phyloP scores from a whole-genome alignment of 805 yeast species.

The Candida anglica region DNA sequence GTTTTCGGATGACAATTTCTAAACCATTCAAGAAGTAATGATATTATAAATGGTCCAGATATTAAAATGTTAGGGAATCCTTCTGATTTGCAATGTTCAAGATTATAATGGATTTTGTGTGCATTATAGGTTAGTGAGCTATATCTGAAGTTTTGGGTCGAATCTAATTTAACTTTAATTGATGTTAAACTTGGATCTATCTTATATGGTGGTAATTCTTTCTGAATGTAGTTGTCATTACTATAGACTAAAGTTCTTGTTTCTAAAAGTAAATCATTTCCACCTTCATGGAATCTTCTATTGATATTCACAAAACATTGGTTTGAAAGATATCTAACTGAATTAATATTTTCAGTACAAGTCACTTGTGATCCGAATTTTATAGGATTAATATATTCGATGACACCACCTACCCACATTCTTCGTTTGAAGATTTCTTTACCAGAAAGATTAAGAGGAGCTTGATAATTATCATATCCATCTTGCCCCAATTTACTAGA shows the following conservation, averaged over 20 bases:
- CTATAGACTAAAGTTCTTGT: constrained; percentile 61
- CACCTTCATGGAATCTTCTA: constrained; percentile 37
- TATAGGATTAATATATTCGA: constrained; percentile 34
- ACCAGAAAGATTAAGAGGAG: constrained; percentile 40
- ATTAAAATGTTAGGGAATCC: constrained; percentile 58
- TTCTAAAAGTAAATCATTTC: constrained; percentile 34
- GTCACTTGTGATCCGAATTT: constrained; percentile 14
- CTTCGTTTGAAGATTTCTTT: constrained; percentile 47
- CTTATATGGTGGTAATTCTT: not conserved
- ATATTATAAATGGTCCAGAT: constrained; percentile 79
- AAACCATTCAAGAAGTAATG: constrained; percentile 55
- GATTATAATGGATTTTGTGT: constrained; percentile 79
- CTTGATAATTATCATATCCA: constrained; percentile 79
- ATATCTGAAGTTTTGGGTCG: constrained; percentile 41
- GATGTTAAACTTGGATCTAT: not conserved
- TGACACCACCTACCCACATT: constrained; percentile 76
- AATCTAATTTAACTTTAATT: not conserved
- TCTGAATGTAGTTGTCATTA: constrained; percentile 22
- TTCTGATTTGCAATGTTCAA: constrained; percentile 54
- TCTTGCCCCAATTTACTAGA: constrained; percentile 52
- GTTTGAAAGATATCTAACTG: constrained; percentile 29
- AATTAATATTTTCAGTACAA: constrained; percentile 52
- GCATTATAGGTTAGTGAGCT: constrained; percentile 78
- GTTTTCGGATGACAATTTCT: not conserved
- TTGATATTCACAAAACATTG: constrained; percentile 53